Evolutionary conservation across 208 protist species (phyloP).

Genomic region (Trypanosoma lewisi): DNA sequence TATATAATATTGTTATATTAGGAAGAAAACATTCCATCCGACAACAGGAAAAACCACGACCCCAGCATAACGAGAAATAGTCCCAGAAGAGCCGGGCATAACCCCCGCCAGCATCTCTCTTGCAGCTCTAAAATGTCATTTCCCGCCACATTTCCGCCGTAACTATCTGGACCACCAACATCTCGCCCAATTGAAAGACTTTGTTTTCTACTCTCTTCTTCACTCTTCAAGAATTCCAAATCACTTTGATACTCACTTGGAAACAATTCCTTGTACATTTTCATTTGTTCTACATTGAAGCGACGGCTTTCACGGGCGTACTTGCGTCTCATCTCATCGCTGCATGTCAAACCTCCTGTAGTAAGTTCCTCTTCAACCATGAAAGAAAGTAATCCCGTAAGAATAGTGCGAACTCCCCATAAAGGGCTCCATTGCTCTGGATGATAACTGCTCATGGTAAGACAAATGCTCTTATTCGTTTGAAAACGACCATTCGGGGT

Average conservation of each 20-base stretch:
- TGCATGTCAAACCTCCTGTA: constrained; percentile 36
- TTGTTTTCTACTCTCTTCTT: not conserved
- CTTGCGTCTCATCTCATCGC: constrained; percentile 30
- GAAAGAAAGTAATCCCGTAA: constrained; percentile 86
- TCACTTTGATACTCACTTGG: constrained; percentile 3
- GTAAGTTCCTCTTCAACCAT: constrained; percentile 57
- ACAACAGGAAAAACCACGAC: not conserved
- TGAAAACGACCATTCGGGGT: constrained; percentile 88
- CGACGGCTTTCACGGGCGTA: constrained; percentile 35
- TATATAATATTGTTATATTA: not conserved
- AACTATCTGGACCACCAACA: not conserved
- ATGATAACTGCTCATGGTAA: constrained; percentile 87
- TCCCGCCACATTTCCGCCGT: not conserved
- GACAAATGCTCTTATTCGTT: constrained; percentile 59
- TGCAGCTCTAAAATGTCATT: not conserved
- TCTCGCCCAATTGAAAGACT: not conserved
- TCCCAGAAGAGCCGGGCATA: not conserved
- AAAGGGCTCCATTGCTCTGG: constrained; percentile 87
- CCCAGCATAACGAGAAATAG: not conserved
- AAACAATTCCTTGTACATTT: constrained; percentile 6
- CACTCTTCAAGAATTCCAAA: not conserved
- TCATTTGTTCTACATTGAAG: constrained; percentile 16
- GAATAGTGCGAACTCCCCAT: constrained; percentile 77
- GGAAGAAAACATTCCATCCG: not conserved
- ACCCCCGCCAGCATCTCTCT: not conserved